Evolutionary conservation across 2,329 filamentous ascomycete genomes (phyloP).

Genomic region (Alternaria brassicicola): DNA sequence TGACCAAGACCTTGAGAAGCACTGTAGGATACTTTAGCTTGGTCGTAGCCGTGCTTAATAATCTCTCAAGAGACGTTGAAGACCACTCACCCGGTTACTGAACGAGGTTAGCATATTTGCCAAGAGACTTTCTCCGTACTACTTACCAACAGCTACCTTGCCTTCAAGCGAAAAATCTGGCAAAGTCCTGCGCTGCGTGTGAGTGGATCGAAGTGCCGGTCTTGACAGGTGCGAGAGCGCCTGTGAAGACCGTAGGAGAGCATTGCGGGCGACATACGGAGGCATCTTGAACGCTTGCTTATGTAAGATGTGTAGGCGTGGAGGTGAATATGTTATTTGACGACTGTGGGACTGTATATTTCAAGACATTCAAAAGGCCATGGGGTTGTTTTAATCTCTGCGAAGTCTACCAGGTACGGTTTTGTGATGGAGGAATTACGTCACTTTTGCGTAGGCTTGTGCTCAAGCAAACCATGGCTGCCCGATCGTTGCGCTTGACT

Average conservation of each 20-base stretch:
- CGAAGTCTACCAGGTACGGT: neutral
- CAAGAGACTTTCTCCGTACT: neutral
- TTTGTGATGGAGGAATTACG: conserved; percentile 13
- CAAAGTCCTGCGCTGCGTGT: conserved; percentile 18
- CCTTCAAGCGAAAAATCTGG: conserved; percentile 23
- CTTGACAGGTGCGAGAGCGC: neutral
- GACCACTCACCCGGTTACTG: conserved; percentile 3
- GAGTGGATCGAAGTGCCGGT: conserved; percentile 13
- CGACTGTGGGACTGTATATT: neutral
- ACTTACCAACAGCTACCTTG: conserved; percentile 22
- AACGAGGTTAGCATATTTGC: neutral
- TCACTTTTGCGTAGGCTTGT: conserved; percentile 15
- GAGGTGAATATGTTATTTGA: neutral
- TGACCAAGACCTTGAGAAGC: conserved; percentile 40
- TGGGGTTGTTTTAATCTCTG: neutral
- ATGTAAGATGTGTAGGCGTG: neutral
- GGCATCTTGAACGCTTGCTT: conserved; percentile 10
- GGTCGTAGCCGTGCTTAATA: neutral
- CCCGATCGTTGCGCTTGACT: neutral
- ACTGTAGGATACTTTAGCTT: conserved; percentile 9
- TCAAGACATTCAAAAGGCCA: neutral
- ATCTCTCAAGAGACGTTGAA: neutral
- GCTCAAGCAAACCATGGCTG: neutral
- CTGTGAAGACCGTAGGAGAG: conserved; percentile 7
- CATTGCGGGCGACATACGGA: conserved; percentile 17